Conservation (phyloP, 192 early-diverging fungal genomes). For the Spinellus fusiger region DNA sequence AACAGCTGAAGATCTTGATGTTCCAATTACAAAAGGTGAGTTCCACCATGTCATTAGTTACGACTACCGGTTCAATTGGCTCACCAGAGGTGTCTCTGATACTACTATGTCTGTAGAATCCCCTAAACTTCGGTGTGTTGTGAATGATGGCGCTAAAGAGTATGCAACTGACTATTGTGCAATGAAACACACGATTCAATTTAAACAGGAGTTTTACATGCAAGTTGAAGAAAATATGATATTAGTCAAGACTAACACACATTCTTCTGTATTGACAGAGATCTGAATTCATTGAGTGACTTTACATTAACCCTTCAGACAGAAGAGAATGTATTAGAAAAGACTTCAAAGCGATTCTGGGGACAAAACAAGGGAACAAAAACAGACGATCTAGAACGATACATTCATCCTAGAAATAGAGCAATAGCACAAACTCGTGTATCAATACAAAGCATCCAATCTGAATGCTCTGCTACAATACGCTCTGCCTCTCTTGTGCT, state of each 20-base stretch:
- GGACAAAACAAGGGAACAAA: not conserved
- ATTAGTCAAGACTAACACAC: not conserved
- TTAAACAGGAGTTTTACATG: constrained; percentile 24
- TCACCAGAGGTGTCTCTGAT: not conserved
- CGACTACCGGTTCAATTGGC: not conserved
- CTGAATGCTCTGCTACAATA: constrained; percentile 9
- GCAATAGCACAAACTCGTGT: constrained; percentile 17
- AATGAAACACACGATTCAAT: constrained; percentile 11
- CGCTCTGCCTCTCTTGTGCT: constrained; percentile 19
- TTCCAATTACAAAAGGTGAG: constrained; percentile 17
- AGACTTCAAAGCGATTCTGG: not conserved
- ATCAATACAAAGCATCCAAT: constrained; percentile 4
- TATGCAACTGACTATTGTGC: not conserved
- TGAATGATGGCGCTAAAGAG: constrained; percentile 15
- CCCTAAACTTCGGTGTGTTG: constrained; percentile 11
- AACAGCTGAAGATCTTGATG: no score
- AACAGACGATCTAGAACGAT: constrained; percentile 7
- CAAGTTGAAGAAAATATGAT: constrained; percentile 2
- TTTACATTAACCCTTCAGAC: constrained; percentile 1
- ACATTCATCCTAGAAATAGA: constrained; percentile 17
- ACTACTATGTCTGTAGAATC: constrained; percentile 1
- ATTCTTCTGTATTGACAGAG: constrained; percentile 7
- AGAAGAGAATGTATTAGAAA: not conserved
- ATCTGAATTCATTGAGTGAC: not conserved
- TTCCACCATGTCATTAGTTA: no score